A percentile compares a stretch with the other conserved stretches of the same genome.
These are phyloP conservation scores for Phytophthora agathidicida DNA, from an alignment of 352 stramenopile genomes.

Conservation along the genomic window DNA sequence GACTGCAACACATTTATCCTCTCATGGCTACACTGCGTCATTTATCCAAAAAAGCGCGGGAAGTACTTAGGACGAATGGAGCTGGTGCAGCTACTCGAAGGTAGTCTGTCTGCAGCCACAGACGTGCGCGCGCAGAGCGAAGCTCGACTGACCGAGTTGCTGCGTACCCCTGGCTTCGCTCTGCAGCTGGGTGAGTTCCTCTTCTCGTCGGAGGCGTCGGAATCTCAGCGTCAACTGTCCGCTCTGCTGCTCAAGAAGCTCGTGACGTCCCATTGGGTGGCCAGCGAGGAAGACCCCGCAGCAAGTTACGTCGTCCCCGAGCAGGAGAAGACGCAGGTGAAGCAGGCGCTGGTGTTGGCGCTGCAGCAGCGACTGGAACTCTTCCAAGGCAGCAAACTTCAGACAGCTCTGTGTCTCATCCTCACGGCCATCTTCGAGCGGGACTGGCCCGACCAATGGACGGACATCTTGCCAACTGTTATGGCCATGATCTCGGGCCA, in stretches of 20 bases:
- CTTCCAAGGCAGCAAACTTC: slow-evolving; percentile 73
- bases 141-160: slow-evolving; percentile 64
- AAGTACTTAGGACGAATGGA: slow-evolving; percentile 28
- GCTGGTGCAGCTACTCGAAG: slow-evolving; percentile 60
- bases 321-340: slow-evolving; percentile 73
- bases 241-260: slow-evolving; percentile 83
- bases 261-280: slow-evolving; percentile 67
- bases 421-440: slow-evolving; percentile 84
- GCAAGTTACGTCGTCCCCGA: slow-evolving; percentile 59
- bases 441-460: slow-evolving; percentile 86
- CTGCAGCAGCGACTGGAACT: slow-evolving; percentile 64
- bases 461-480: slow-evolving; percentile 69
- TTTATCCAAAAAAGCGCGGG: slow-evolving; percentile 12
- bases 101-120: slow-evolving; percentile 51
- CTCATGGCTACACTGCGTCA: slow-evolving; percentile 2
- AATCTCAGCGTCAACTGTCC: slow-evolving; percentile 67
- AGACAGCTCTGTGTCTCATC: slow-evolving; percentile 80
- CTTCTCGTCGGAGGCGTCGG: slow-evolving; percentile 42
- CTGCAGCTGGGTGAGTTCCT: slow-evolving; percentile 76
- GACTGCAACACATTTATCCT: no score
- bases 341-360: slow-evolving; percentile 56
- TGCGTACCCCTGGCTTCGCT: slow-evolving; percentile 69
- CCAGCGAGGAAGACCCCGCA: slow-evolving; percentile 35
- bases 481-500: slow-evolving; percentile 62
- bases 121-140: slow-evolving; percentile 65